phyloP scores from a whole-genome alignment of 495 filamentous ascomycete species.

The Podospora sp. region DNA sequence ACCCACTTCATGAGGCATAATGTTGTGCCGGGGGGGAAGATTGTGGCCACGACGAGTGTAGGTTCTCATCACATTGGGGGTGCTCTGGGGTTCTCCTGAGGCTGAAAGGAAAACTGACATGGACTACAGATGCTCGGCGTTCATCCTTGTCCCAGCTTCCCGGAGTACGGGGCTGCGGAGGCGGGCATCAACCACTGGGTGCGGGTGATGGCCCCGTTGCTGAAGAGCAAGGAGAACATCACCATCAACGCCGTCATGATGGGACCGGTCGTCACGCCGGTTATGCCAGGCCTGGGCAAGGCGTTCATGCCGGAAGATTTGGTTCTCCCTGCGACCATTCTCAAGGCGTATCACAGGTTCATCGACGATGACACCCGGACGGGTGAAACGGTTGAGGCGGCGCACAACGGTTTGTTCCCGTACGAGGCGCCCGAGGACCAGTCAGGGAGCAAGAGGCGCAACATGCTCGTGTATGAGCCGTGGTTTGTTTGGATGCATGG shows the following conservation, averaged over 20 bases:
- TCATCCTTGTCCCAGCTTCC: conserved; percentile 41
- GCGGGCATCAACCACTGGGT: conserved; percentile 46
- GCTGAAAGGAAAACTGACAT: too few species aligned
- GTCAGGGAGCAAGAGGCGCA: conserved; percentile 34
- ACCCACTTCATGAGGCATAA: conserved; percentile 51
- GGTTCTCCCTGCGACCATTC: conserved; percentile 22
- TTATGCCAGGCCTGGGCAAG: conserved; percentile 41
- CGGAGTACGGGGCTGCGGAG: conserved; percentile 44
- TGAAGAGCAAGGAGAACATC: conserved; percentile 47
- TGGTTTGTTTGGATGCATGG: conserved; percentile 45
- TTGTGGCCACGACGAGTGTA: conserved; percentile 42
- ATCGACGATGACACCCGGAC: conserved; percentile 37
- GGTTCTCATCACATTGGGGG: too few species aligned
- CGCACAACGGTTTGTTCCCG: conserved; percentile 35
- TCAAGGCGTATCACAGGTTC: conserved; percentile 38
- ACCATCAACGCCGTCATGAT: conserved; percentile 43
- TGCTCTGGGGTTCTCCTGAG: too few species aligned
- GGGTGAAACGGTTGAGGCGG: conserved; percentile 41
- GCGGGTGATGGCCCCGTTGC: conserved; percentile 31
- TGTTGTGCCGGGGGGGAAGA: conserved; percentile 42
- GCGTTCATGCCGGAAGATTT: conserved; percentile 40
- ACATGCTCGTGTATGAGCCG: conserved; percentile 43
- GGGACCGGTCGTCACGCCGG: conserved; percentile 39
- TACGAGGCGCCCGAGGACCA: conserved; percentile 36
- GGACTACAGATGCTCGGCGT: conserved; percentile 39